phyloP scores from a whole-genome alignment of 2,329 filamentous ascomycete species.

The Ophiostoma ulmi region DNA sequence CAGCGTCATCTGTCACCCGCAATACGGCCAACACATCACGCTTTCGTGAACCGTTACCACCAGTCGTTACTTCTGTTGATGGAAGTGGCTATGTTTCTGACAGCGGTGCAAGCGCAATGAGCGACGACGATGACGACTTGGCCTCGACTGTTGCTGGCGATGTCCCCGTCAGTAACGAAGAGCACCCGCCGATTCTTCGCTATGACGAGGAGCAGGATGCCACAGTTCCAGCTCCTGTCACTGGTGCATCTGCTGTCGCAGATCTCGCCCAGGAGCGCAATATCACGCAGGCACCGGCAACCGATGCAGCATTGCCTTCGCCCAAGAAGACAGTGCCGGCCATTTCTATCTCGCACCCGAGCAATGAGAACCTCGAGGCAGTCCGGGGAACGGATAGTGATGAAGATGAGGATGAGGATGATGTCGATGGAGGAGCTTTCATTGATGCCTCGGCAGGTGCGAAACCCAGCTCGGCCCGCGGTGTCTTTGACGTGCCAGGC shows the following conservation, averaged over 20 bases:
- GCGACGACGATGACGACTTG: slow-evolving; percentile 8
- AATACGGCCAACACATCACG: slow-evolving; percentile 53
- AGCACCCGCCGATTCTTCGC: slow-evolving; percentile 25
- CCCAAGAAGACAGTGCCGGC: slow-evolving; percentile 35
- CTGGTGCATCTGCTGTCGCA: slow-evolving; percentile 1
- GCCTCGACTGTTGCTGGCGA: not conserved
- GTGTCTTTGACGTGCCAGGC: slow-evolving; percentile 52
- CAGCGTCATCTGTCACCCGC: slow-evolving; percentile 37
- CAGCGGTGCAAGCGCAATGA: slow-evolving; percentile 36
- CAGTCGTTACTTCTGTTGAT: slow-evolving; percentile 65
- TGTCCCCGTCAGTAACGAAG: not conserved
- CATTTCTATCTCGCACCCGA: slow-evolving; percentile 45
- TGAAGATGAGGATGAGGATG: not conserved
- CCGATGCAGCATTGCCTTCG: not conserved
- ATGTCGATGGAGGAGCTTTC: not conserved
- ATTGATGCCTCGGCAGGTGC: not conserved
- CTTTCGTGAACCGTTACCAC: slow-evolving; percentile 61
- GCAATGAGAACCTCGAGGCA: slow-evolving; percentile 28
- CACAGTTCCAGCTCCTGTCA: slow-evolving; percentile 20
- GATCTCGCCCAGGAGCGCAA: not conserved
- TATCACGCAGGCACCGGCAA: not conserved
- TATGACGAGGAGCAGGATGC: slow-evolving; percentile 26
- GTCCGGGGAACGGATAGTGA: not conserved
- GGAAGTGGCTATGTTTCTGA: slow-evolving; percentile 60
- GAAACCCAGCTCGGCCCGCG: not conserved